Percentiles rank a stretch among this genome's conserved stretches.
These are phyloP conservation scores for Chytriomyces sp. DNA, from an alignment of 192 early-diverging fungal species.

Conservation along the genomic window DNA sequence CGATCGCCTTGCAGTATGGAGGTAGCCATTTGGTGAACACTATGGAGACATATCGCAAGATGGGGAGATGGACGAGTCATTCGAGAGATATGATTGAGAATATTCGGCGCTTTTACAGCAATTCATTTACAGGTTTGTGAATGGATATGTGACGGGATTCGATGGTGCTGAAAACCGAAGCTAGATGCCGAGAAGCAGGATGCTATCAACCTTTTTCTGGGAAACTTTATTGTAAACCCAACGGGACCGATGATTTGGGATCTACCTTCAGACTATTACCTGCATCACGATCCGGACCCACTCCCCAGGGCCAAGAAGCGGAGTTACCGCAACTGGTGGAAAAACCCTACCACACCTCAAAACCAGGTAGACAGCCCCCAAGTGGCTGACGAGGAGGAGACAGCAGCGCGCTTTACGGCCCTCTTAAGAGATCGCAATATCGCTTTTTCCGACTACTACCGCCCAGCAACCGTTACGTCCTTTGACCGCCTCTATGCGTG, in stretches of 20 bases:
- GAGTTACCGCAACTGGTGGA: conserved; percentile 41
- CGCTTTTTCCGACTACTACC: conserved; percentile 89
- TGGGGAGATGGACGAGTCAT: conserved; percentile 92
- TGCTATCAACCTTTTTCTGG: conserved; percentile 88
- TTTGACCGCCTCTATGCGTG: conserved; percentile 79
- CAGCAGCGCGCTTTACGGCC: no score
- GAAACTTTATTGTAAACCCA: conserved; percentile 55
- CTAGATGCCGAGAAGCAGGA: conserved; percentile 95
- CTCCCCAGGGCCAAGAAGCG: background rate
- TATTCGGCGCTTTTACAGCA: conserved; percentile 87
- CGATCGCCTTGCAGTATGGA: conserved; percentile 86
- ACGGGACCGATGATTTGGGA: conserved; percentile 68
- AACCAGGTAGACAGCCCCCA: no score
- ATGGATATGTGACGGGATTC: background rate
- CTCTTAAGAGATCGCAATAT: no score
- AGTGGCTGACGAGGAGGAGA: no score
- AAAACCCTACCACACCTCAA: background rate
- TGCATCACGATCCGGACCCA: conserved; percentile 62
- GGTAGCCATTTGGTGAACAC: conserved; percentile 98
- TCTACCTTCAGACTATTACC: conserved; percentile 70
- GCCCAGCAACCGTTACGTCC: conserved; percentile 73
- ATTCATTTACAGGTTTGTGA: conserved; percentile 80
- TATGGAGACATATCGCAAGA: conserved; percentile 95
- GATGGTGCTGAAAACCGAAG: background rate
- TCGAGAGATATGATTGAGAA: conserved; percentile 96